Conservation (phyloP, 805 yeast genomes). For the Candida yuanshanica region DNA sequence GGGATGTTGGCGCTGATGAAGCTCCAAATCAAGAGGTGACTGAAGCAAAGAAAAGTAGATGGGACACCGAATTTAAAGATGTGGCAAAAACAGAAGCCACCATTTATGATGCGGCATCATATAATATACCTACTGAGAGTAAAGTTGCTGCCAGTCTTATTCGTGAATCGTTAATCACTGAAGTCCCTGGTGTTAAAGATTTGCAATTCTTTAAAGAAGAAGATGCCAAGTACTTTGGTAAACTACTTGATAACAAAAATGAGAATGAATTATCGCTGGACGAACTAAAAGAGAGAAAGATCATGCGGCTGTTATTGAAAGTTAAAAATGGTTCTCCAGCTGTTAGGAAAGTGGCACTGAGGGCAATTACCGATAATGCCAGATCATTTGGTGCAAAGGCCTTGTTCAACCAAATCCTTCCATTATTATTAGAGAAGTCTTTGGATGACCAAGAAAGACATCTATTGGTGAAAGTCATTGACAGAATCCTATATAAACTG, state of each 20-base stretch:
- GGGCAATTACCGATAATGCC: conserved; percentile 61
- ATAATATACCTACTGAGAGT: conserved; percentile 48
- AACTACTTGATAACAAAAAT: conserved; percentile 35
- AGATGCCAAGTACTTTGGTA: conserved; percentile 68
- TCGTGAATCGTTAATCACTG: conserved; percentile 38
- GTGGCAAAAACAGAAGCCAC: not conserved
- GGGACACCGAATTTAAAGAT: conserved; percentile 7
- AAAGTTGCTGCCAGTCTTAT: conserved; percentile 23
- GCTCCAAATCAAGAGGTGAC: not conserved
- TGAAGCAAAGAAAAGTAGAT: conserved; percentile 17
- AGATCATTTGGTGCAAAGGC: conserved; percentile 61
- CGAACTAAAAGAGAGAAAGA: conserved; percentile 53
- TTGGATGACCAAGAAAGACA: conserved; percentile 82
- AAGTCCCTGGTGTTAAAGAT: conserved; percentile 61
- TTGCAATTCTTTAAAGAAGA: conserved; percentile 63
- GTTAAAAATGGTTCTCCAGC: conserved; percentile 75
- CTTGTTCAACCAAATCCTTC: conserved; percentile 66
- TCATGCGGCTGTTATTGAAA: conserved; percentile 57
- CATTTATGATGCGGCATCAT: conserved; percentile 21
- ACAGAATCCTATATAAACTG: conserved; percentile 59
- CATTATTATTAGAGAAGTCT: conserved; percentile 64
- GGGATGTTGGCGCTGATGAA: conserved; percentile 17
- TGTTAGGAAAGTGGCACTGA: conserved; percentile 61
- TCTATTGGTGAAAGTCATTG: conserved; percentile 68
- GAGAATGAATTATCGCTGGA: conserved; percentile 36